Evolutionary conservation across 768 basidiomycete species (phyloP).

Genomic region (Leccinum ochraceum): DNA sequence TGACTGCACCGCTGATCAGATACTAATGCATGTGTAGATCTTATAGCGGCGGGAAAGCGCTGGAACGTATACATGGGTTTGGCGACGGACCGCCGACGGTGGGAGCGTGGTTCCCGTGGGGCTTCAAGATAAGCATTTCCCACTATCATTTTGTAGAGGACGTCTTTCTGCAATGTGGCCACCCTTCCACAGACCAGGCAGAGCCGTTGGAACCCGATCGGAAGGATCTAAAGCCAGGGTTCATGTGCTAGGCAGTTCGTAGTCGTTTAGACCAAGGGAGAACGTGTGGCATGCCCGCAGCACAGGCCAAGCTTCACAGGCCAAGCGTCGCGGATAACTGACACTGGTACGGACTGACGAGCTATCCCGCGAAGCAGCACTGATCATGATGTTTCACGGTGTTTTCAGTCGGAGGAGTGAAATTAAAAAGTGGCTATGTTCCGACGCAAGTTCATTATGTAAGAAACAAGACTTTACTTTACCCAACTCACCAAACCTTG

Average conservation of each 20-base stretch:
- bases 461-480: no score
- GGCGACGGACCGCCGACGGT: neutral
- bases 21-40: neutral
- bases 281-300: neutral
- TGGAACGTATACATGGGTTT: neutral
- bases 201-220: conserved; percentile 4
- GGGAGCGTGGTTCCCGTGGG: neutral
- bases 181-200: conserved; percentile 12
- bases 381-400: neutral
- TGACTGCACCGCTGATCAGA: conserved; percentile 7
- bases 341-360: neutral
- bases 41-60: neutral
- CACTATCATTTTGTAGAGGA: neutral
- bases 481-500: neutral
- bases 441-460: no score
- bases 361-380: neutral
- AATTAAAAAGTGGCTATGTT: neutral
- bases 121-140: neutral
- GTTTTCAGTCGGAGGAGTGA: neutral
- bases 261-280: neutral
- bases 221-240: neutral
- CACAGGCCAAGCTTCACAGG: neutral
- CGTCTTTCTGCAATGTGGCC: conserved; percentile 12
- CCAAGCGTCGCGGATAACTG: neutral
- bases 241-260: neutral